Conservation (phyloP, 2,329 filamentous ascomycete genomes). For the Fonsecaea multimorphosa region DNA sequence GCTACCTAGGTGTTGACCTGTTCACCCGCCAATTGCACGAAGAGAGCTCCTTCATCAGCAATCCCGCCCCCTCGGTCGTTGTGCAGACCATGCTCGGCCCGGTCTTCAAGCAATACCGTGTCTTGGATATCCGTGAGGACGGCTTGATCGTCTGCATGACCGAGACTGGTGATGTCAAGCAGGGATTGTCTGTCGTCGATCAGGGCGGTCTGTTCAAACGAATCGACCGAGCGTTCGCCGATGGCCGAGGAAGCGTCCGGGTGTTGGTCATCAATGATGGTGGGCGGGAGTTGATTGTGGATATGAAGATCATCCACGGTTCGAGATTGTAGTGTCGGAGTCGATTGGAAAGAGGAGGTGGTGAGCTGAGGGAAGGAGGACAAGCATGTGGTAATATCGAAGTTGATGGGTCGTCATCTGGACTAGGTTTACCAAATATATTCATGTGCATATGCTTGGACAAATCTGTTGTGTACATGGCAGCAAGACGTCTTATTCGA, state of each 20-base stretch:
- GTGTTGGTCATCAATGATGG: constrained; percentile 94
- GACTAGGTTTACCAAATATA: constrained; percentile 7
- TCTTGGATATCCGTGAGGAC: constrained; percentile 93
- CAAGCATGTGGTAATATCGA: constrained; percentile 2
- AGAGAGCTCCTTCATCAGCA: constrained; percentile 97
- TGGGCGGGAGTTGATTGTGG: constrained; percentile 92
- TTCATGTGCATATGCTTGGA: constrained; percentile 9
- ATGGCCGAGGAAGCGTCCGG: constrained; percentile 90
- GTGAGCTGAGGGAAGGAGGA: background rate
- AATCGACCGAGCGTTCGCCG: constrained; percentile 82
- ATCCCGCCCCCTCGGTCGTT: constrained; percentile 93
- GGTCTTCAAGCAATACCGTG: constrained; percentile 99
- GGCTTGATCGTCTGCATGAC: constrained; percentile 91
- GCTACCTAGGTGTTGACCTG: constrained; percentile 98
- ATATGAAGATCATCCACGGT: constrained; percentile 97
- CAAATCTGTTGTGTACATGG: constrained; percentile 9
- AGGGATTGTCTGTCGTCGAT: constrained; percentile 90
- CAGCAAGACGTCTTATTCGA: background rate
- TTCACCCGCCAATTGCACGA: constrained; percentile 99
- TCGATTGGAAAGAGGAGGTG: background rate
- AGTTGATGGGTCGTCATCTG: constrained; percentile 5
- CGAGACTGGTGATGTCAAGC: constrained; percentile 98
- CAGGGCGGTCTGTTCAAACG: constrained; percentile 87
- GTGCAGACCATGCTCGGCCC: constrained; percentile 99
- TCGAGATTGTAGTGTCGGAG: constrained; percentile 62